These are phyloP conservation scores for Carex arenaria DNA, from an alignment of 202 grass and related monocot genomes.

Conservation along the genomic window DNA sequence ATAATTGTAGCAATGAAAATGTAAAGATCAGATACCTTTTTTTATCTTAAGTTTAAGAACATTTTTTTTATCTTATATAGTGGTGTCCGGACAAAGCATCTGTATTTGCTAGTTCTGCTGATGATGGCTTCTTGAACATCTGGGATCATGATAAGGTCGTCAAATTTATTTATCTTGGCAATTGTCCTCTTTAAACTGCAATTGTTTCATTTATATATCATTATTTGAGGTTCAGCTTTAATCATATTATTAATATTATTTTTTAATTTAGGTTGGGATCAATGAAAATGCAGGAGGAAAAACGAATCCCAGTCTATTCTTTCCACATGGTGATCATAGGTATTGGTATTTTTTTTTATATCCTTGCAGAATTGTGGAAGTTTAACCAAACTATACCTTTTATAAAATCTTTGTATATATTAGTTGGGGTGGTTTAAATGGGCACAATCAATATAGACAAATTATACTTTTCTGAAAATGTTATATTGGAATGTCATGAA, in stretches of 20 bases:
- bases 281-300: slow-evolving; percentile 24
- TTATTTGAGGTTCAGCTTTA: not conserved
- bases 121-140: slow-evolving; percentile 81
- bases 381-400: not conserved
- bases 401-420: not conserved
- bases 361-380: not conserved
- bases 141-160: slow-evolving; percentile 89
- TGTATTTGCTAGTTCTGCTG: slow-evolving; percentile 80
- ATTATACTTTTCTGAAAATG: not conserved
- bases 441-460: not conserved
- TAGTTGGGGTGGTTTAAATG: not conserved
- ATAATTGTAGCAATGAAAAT: not conserved
- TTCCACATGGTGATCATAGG: slow-evolving; percentile 92
- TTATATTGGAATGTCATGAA: not conserved
- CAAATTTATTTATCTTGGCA: not conserved
- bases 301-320: slow-evolving; percentile 62
- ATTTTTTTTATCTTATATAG: slow-evolving; percentile 32
- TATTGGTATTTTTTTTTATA: slow-evolving; percentile 7
- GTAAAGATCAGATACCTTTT: not conserved
- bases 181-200: not conserved
- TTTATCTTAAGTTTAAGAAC: not conserved
- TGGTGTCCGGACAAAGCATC: slow-evolving; percentile 95
- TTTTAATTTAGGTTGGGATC: slow-evolving; percentile 50
- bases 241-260: not conserved
- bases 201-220: not conserved